Evolutionary conservation across 2,329 filamentous ascomycete species (phyloP).

Genomic region (Herpotrichia juniperi): DNA sequence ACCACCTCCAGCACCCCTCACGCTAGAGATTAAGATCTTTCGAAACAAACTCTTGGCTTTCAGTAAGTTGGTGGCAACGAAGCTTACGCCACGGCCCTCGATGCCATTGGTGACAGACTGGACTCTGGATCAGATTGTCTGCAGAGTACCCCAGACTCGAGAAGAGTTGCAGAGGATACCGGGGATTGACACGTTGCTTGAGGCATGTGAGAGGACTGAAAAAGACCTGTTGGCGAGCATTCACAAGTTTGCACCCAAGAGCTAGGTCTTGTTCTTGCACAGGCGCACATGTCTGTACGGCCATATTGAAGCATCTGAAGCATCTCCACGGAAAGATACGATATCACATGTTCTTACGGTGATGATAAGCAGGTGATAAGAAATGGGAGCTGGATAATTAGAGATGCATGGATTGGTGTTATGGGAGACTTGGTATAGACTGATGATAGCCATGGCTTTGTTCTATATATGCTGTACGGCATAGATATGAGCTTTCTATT

Average conservation of each 20-base stretch:
- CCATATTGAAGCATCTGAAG: too few relatives aligned
- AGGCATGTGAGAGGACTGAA: conserved; percentile 24
- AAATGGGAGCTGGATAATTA: too few relatives aligned
- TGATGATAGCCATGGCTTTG: too few relatives aligned
- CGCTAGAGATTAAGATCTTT: conserved; percentile 20
- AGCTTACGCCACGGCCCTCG: conserved; percentile 9
- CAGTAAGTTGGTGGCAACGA: conserved; percentile 30
- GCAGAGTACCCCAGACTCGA: conserved; percentile 21
- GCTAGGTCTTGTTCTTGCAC: not conserved
- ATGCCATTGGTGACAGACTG: conserved; percentile 24
- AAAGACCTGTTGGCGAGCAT: conserved; percentile 34
- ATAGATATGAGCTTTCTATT: too few relatives aligned
- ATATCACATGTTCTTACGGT: too few relatives aligned
- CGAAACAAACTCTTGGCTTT: conserved; percentile 37
- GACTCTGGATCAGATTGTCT: conserved; percentile 29
- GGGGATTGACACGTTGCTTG: conserved; percentile 26
- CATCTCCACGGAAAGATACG: too few relatives aligned
- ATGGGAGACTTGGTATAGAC: too few relatives aligned
- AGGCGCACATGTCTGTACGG: too few relatives aligned
- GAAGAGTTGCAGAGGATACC: conserved; percentile 32
- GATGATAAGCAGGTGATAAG: too few relatives aligned
- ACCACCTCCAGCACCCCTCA: not conserved
- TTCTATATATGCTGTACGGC: too few relatives aligned
- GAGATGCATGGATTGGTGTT: too few relatives aligned
- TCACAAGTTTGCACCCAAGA: conserved; percentile 26